phyloP scores from a whole-genome alignment of 257 asterid genomes.

The Rubia yunnanensis region DNA sequence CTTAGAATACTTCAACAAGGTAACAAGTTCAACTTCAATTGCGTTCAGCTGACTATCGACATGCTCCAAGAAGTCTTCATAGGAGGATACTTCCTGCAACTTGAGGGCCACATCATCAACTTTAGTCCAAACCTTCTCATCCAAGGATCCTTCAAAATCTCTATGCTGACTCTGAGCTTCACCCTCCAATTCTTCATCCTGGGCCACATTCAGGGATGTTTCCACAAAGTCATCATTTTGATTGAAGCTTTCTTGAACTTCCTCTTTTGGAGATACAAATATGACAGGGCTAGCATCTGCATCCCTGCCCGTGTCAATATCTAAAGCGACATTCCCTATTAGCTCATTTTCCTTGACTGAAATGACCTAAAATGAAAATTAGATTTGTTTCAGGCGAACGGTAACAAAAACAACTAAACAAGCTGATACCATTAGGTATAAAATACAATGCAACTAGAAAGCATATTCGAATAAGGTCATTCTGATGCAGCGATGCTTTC shows the following conservation, averaged over 20 bases:
- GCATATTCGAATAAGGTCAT: background rate
- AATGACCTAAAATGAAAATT: conserved; percentile 49
- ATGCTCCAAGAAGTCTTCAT: conserved; percentile 49
- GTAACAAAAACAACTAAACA: background rate
- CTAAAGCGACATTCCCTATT: conserved; percentile 61
- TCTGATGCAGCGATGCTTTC: background rate
- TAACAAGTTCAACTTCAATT: conserved; percentile 61
- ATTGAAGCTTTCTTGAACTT: conserved; percentile 17
- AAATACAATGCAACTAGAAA: background rate
- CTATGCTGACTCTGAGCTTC: conserved; percentile 18
- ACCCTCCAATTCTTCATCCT: conserved; percentile 26
- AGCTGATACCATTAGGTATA: background rate
- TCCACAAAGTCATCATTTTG: conserved; percentile 19
- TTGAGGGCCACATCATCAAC: conserved; percentile 18
- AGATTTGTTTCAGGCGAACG: background rate
- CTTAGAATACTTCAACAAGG: conserved; percentile 49
- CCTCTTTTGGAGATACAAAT: conserved; percentile 55
- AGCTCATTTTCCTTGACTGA: conserved; percentile 66
- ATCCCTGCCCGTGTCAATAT: conserved; percentile 36
- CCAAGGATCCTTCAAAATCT: conserved; percentile 17
- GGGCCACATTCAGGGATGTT: conserved; percentile 18
- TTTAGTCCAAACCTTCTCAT: conserved; percentile 12
- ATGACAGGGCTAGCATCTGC: conserved; percentile 40
- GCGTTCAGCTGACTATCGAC: conserved; percentile 51
- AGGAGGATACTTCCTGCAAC: conserved; percentile 37